phyloP scores from a whole-genome alignment of 768 basidiomycete species.

The Lyophyllum semitale region DNA sequence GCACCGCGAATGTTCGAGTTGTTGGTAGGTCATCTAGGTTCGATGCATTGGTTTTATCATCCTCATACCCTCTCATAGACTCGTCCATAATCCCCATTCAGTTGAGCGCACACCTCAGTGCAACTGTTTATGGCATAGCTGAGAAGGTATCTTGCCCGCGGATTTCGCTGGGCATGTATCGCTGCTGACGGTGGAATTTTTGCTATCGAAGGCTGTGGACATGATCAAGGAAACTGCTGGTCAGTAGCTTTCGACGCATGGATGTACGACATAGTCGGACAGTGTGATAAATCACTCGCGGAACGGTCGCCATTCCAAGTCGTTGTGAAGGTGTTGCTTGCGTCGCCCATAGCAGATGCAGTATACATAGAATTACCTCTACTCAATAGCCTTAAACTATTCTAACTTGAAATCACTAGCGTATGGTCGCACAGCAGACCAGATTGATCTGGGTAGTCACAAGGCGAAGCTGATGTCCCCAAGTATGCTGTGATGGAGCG shows the following conservation, averaged over 20 bases:
- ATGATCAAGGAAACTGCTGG: neutral
- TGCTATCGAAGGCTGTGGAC: neutral
- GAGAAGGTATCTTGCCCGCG: conserved; percentile 9
- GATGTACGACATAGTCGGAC: neutral
- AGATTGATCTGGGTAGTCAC: too few species aligned
- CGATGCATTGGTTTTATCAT: neutral
- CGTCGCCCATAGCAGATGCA: too few species aligned
- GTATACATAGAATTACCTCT: too few species aligned
- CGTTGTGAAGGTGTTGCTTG: too few species aligned
- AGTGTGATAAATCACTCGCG: neutral
- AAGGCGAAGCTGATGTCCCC: too few species aligned
- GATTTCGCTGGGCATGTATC: neutral
- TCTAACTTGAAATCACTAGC: too few species aligned
- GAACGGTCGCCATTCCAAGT: neutral
- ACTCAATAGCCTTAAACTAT: too few species aligned
- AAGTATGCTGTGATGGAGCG: too few species aligned
- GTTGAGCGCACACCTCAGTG: conserved; percentile 12
- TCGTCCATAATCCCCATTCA: conserved; percentile 16
- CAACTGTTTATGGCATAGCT: conserved; percentile 14
- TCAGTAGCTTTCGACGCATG: neutral
- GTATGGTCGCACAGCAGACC: too few species aligned
- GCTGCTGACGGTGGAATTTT: neutral
- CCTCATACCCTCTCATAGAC: neutral
- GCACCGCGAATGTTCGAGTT: conserved; percentile 14
- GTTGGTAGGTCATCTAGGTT: conserved; percentile 4